These are phyloP conservation scores for Astragalus glycyphyllos DNA, from an alignment of 306 rosid species.

Conservation along the genomic window DNA sequence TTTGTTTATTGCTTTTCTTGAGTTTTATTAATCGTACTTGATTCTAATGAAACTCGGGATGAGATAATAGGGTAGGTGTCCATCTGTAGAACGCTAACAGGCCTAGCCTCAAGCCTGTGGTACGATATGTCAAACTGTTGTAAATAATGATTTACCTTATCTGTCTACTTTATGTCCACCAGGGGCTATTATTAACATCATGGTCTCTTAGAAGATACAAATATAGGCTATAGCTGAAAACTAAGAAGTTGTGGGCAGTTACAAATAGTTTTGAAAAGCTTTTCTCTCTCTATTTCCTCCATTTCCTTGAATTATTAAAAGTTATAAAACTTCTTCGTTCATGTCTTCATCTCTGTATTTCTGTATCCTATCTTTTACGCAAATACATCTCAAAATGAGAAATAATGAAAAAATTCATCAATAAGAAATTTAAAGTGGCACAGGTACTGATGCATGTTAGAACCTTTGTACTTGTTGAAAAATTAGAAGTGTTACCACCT, in stretches of 20 bases:
- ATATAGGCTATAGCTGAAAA: constrained; percentile 15
- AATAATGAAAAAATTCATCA: neutral
- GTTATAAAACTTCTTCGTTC: constrained; percentile 20
- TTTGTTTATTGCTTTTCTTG: constrained; percentile 19
- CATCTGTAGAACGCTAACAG: constrained; percentile 30
- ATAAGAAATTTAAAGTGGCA: constrained; percentile 1
- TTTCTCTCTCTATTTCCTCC: neutral
- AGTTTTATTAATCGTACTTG: constrained; percentile 33
- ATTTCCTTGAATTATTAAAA: constrained; percentile 15
- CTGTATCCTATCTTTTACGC: constrained; percentile 13
- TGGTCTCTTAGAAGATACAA: constrained; percentile 33
- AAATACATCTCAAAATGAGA: constrained; percentile 29
- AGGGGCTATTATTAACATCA: constrained; percentile 32
- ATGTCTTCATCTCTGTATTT: constrained; percentile 24
- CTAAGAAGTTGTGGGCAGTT: constrained; percentile 9
- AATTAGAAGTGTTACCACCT: constrained; percentile 20
- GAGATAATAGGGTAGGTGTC: constrained; percentile 31
- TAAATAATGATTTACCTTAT: constrained; percentile 31
- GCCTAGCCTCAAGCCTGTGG: constrained; percentile 33
- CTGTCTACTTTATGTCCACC: constrained; percentile 28
- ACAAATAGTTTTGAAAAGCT: constrained; percentile 22
- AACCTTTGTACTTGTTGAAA: constrained; percentile 18
- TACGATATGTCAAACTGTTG: constrained; percentile 30
- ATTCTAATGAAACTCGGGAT: constrained; percentile 40
- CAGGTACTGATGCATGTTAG: constrained; percentile 5